These are phyloP conservation scores for Colletotrichum phormii DNA, from an alignment of 2,329 filamentous ascomycete species.

Conservation along the genomic window DNA sequence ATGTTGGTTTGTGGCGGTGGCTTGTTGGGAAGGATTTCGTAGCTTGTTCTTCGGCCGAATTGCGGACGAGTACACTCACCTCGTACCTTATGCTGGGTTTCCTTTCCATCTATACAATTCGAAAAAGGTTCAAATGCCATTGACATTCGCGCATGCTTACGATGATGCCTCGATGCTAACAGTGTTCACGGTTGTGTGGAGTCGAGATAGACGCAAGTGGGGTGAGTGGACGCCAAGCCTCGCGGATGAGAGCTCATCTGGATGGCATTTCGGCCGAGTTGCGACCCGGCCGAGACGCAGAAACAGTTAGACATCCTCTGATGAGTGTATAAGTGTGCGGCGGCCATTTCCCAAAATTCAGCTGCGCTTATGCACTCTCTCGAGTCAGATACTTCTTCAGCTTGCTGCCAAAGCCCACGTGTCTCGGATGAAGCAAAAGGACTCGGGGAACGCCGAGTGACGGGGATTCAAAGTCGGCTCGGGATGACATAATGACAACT, in stretches of 20 bases:
- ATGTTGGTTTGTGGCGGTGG: background rate
- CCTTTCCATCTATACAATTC: background rate
- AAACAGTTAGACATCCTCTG: no score
- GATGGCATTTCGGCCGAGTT: background rate
- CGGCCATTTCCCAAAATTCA: no score
- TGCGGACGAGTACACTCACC: background rate
- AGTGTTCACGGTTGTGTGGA: background rate
- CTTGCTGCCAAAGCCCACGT: background rate
- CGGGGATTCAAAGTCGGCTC: background rate
- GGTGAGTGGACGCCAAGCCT: background rate
- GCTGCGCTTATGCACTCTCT: background rate
- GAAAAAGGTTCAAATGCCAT: background rate
- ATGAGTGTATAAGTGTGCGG: background rate
- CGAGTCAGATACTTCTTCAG: background rate
- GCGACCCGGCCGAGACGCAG: background rate
- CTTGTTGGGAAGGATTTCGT: background rate
- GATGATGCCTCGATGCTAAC: background rate
- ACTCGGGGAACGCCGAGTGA: slow-evolving; percentile 21
- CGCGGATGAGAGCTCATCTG: background rate
- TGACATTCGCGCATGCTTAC: background rate
- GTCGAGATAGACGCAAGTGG: background rate
- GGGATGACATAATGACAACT: slow-evolving; percentile 33
- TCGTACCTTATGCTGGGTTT: background rate
- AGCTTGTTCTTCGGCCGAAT: background rate
- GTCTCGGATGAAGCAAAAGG: background rate